Evolutionary conservation across 2,329 filamentous ascomycete species (phyloP).

Genomic region (Metarhizium guizhouense): DNA sequence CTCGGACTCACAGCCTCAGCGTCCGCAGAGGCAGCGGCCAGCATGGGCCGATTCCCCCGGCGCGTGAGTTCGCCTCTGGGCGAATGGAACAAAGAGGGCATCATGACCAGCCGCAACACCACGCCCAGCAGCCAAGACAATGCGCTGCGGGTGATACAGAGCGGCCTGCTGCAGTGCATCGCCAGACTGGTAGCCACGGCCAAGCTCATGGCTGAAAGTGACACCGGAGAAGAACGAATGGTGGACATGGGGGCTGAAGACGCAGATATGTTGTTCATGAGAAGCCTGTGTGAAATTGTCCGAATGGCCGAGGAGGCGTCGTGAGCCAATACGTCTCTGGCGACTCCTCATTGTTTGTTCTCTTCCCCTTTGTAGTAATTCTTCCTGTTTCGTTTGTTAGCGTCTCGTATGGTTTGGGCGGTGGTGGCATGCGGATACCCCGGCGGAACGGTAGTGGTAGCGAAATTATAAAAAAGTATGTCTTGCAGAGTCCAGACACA

Average conservation of each 20-base stretch:
- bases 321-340: not conserved
- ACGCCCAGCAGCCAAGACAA: constrained; percentile 20
- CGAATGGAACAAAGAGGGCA: constrained; percentile 19
- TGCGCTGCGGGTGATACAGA: constrained; percentile 35
- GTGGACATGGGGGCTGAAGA: constrained; percentile 21
- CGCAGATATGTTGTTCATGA: constrained; percentile 28
- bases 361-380: not conserved
- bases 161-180: constrained; percentile 42
- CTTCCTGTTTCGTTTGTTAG: not conserved
- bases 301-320: constrained; percentile 24
- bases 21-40: constrained; percentile 11
- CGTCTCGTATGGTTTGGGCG: not conserved
- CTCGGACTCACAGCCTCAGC: constrained; percentile 34
- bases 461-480: too few species aligned
- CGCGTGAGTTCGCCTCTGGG: constrained; percentile 18
- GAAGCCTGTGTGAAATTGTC: constrained; percentile 34
- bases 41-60: constrained; percentile 15
- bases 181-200: constrained; percentile 41
- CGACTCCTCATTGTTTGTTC: not conserved
- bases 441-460: too few species aligned
- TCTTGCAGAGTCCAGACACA: too few species aligned
- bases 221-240: constrained; percentile 18
- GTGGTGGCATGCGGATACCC: not conserved
- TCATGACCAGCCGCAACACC: constrained; percentile 9
- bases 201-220: constrained; percentile 24